A percentile compares a stretch with the other conserved stretches of the same genome.
These are phyloP conservation scores for Aureobasidium vineae DNA, from an alignment of 2,329 filamentous ascomycete genomes.

Conservation along the genomic window DNA sequence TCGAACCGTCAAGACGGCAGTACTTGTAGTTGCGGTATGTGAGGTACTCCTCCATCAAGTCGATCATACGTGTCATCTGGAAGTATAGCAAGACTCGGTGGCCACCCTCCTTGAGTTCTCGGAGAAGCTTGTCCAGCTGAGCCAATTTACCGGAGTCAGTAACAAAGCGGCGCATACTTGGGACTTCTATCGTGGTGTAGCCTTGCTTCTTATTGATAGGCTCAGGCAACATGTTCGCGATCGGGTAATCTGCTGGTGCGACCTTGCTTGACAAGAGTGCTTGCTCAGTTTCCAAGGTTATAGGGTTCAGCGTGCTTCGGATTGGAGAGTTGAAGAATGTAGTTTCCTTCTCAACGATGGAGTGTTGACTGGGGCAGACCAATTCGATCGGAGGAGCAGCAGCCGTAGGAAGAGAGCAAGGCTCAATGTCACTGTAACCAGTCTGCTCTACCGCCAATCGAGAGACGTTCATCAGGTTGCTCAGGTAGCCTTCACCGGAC, in stretches of 20 bases:
- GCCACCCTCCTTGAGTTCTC: conserved; percentile 83
- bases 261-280: conserved; percentile 72
- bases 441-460: conserved; percentile 58
- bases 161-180: conserved; percentile 96
- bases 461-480: conserved; percentile 76
- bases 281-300: conserved; percentile 62
- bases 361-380: conserved; percentile 66
- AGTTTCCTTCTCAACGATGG: conserved; percentile 64
- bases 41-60: conserved; percentile 97
- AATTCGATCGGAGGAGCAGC: conserved; percentile 85
- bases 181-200: conserved; percentile 88
- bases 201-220: conserved; percentile 78
- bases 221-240: conserved; percentile 65
- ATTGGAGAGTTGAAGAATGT: conserved; percentile 75
- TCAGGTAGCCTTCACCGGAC: conserved; percentile 69
- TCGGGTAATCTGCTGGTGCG: conserved; percentile 63
- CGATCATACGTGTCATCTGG: conserved; percentile 99
- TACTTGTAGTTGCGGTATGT: conserved; percentile 99
- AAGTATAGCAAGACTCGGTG: conserved; percentile 97
- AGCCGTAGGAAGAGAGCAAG: conserved; percentile 73
- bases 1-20: conserved; percentile 92
- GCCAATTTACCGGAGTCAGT: conserved; percentile 97
- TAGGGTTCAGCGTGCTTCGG: conserved; percentile 72
- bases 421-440: conserved; percentile 75
- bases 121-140: conserved; percentile 81